Percentiles rank a stretch among this genome's conserved stretches.
These are phyloP conservation scores for Physcomitrellopsis africana DNA, from an alignment of 225 moss, liverwort and hornwort species.

Conservation along the genomic window DNA sequence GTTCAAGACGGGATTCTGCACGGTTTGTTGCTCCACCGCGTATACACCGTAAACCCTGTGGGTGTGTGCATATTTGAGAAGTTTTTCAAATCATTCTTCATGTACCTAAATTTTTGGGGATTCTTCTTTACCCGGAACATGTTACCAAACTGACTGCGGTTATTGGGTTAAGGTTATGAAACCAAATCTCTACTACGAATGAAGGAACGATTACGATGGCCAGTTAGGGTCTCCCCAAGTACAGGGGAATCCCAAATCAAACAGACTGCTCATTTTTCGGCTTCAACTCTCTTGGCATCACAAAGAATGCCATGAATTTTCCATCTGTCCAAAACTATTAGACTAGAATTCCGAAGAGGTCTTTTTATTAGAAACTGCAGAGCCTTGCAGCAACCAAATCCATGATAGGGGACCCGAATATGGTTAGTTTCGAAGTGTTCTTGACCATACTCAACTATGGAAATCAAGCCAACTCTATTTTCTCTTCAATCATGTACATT, in stretches of 20 bases:
- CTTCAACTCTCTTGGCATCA: constrained; percentile 25
- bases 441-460: constrained; percentile 67
- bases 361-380: too few relatives aligned
- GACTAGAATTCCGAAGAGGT: constrained; percentile 49
- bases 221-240: constrained; percentile 39
- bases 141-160: too few relatives aligned
- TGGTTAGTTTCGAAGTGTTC: constrained; percentile 55
- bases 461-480: constrained; percentile 58
- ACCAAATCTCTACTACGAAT: constrained; percentile 18
- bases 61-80: too few relatives aligned
- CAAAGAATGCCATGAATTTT: constrained; percentile 30
- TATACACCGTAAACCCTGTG: too few relatives aligned
- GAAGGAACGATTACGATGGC: constrained; percentile 42
- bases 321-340: constrained; percentile 17
- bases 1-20: too few relatives aligned
- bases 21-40: too few relatives aligned
- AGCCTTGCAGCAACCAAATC: constrained; percentile 70
- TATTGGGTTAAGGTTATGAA: background rate
- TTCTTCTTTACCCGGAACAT: too few relatives aligned
- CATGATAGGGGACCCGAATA: constrained; percentile 60
- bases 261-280: constrained; percentile 24
- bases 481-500: constrained; percentile 45
- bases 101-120: too few relatives aligned
- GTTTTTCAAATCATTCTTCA: too few relatives aligned
- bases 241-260: constrained; percentile 26